phyloP scores from a whole-genome alignment of 2,329 filamentous ascomycete genomes.

The Polytolypa hystricis region DNA sequence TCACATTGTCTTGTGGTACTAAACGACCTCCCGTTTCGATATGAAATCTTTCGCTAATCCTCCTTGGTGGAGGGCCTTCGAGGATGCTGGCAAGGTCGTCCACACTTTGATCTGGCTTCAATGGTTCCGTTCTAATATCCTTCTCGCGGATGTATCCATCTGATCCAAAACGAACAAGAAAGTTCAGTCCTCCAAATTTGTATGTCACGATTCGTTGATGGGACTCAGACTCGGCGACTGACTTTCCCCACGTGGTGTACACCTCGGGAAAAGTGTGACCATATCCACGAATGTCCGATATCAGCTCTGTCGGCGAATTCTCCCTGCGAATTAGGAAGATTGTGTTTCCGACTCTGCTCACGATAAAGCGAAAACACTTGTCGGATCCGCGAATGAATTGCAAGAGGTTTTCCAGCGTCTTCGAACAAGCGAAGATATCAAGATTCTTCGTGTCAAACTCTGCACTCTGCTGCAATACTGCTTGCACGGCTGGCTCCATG shows the following conservation, averaged over 20 bases:
- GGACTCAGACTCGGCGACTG: constrained; percentile 44
- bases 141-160: constrained; percentile 46
- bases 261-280: constrained; percentile 57
- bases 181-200: constrained; percentile 41
- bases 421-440: constrained; percentile 51
- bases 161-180: constrained; percentile 45
- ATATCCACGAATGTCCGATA: constrained; percentile 47
- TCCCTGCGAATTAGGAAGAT: constrained; percentile 55
- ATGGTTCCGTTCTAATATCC: constrained; percentile 5
- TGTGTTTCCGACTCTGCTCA: constrained; percentile 45
- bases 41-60: background rate
- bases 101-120: background rate
- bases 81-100: background rate
- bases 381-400: constrained; percentile 7
- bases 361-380: constrained; percentile 12
- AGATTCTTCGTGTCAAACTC: constrained; percentile 26
- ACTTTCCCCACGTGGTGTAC: constrained; percentile 52
- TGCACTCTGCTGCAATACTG: constrained; percentile 30
- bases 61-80: too few relatives aligned
- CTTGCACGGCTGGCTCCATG: constrained; percentile 34
- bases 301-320: constrained; percentile 46
- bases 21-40: background rate
- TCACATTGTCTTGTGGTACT: constrained; percentile 4
- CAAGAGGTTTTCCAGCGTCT: constrained; percentile 51
- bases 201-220: constrained; percentile 55